Base-by-base conservation (phyloP, 2,329 filamentous ascomycete genomes). In the Fusarium graminum region DNA sequence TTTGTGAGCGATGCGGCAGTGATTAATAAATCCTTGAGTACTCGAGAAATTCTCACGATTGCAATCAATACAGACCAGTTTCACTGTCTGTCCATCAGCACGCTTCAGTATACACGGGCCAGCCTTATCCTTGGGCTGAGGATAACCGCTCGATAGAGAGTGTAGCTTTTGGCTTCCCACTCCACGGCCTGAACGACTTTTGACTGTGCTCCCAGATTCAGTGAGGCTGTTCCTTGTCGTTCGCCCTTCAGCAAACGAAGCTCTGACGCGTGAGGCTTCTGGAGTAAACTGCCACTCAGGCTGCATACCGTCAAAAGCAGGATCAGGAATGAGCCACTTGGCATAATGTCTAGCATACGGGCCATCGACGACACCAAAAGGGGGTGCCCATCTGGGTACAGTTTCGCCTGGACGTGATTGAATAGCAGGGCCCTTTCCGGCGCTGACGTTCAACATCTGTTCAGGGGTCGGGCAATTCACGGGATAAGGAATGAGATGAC, bases 21-120 rank as follows among this genome's bases (percentile, higher is more conserved):
- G 95, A 75, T 99, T 99, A 81, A 99, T 95, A 80, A 98, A 98
- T n/a, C 95, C 95, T 78, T 98, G 95, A 0, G 94, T 96, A 80
- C 94, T 98, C 55, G 91, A 94, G 75, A 98, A 98, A 77, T 97
- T 92, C 76, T 93, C 92, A 66, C 94, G 87, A 47, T 93, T 86
- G 78, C 95, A 98, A 77, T 95, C 91, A 59, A 92, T 80, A 81
- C 95, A 99, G 65, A 97, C 90, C 46, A 98, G 85, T 79, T 97
- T 96, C 67, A 98, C 94, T 67, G 90, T 89, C 74, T 92, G 85
- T 55, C 92, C 92, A 78, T 98, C 94, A 52, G 91, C 90, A 72
- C 93, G 90, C 79, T 93, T 94, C 75, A 97, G 85, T 68, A 95
- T 85, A 77, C 94, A 92, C 57, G 93, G 93, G 6, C 92, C 91